These are phyloP conservation scores for Geranomyces variabilis DNA, from an alignment of 192 early-diverging fungal genomes.

Conservation along the genomic window DNA sequence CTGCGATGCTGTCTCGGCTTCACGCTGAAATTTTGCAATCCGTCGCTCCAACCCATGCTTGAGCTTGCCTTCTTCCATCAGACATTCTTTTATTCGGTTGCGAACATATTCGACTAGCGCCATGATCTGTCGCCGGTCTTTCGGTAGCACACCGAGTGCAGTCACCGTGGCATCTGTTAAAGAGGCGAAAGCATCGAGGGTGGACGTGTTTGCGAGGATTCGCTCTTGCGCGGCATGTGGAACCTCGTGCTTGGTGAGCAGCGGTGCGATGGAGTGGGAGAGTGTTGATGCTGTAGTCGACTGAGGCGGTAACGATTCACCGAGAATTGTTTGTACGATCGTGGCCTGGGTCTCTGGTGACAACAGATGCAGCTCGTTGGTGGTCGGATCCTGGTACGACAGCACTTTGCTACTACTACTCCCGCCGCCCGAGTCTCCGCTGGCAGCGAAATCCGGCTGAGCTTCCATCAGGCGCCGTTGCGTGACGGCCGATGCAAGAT, in stretches of 20 bases:
- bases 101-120: constrained; percentile 55
- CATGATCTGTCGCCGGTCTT: constrained; percentile 53
- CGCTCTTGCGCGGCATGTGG: constrained; percentile 35
- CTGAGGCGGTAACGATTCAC: constrained; percentile 19
- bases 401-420: neutral
- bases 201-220: constrained; percentile 33
- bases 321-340: constrained; percentile 47
- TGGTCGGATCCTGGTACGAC: constrained; percentile 43
- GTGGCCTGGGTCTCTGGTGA: constrained; percentile 36
- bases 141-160: constrained; percentile 35
- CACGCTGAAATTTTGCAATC: constrained; percentile 47
- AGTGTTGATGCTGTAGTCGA: neutral
- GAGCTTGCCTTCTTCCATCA: constrained; percentile 54
- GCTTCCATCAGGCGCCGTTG: constrained; percentile 50
- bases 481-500: constrained; percentile 32
- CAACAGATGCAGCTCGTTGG: constrained; percentile 44
- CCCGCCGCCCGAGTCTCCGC: constrained; percentile 3
- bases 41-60: constrained; percentile 57
- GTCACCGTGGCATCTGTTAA: constrained; percentile 46
- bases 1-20: constrained; percentile 33
- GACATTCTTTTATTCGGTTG: constrained; percentile 55
- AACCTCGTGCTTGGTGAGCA: constrained; percentile 56
- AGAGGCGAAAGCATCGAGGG: constrained; percentile 47
- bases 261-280: constrained; percentile 20
- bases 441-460: constrained; percentile 11